Evolutionary conservation across 2,329 filamentous ascomycete species (phyloP).

Genomic region (Sporothrix globosa): DNA sequence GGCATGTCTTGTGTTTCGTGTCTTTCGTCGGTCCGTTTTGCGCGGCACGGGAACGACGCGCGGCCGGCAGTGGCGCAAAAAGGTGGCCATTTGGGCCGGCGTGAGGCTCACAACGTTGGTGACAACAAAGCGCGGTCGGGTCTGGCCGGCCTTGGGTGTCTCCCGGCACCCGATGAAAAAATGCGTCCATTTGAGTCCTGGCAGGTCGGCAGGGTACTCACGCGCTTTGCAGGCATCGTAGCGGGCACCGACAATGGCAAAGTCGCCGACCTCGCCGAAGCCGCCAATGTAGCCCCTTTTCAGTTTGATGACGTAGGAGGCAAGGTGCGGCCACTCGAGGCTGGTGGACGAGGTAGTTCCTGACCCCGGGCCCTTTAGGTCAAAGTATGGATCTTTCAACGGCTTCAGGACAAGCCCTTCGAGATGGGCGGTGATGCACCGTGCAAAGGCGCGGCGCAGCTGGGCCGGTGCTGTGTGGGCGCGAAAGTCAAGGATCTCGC

Average conservation of each 20-base stretch:
- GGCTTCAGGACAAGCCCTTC: conserved; percentile 85
- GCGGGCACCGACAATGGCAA: conserved; percentile 75
- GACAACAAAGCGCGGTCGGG: conserved; percentile 64
- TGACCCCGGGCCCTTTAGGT: conserved; percentile 45
- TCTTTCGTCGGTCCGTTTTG: not conserved
- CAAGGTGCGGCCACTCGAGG: conserved; percentile 27
- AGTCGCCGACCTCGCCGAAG: conserved; percentile 81
- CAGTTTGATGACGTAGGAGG: conserved; percentile 70
- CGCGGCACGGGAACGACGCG: conserved; percentile 43
- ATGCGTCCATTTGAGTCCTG: conserved; percentile 70
- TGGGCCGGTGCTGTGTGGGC: conserved; percentile 53
- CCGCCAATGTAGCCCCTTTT: conserved; percentile 83
- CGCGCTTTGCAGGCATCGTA: conserved; percentile 68
- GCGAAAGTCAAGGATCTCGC: conserved; percentile 69
- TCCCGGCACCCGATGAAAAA: conserved; percentile 78
- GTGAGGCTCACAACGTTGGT: conserved; percentile 66
- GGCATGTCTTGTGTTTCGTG: too few relatives aligned
- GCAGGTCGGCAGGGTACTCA: conserved; percentile 51
- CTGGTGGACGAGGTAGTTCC: not conserved
- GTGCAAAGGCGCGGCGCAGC: conserved; percentile 67
- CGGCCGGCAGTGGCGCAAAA: conserved; percentile 55
- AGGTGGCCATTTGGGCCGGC: conserved; percentile 53
- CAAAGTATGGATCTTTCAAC: conserved; percentile 76
- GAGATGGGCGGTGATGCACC: conserved; percentile 64
- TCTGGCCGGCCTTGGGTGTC: conserved; percentile 43